Evolutionary conservation across 306 rosid genomes (phyloP).

Genomic region (Prinsepia uniflora): DNA sequence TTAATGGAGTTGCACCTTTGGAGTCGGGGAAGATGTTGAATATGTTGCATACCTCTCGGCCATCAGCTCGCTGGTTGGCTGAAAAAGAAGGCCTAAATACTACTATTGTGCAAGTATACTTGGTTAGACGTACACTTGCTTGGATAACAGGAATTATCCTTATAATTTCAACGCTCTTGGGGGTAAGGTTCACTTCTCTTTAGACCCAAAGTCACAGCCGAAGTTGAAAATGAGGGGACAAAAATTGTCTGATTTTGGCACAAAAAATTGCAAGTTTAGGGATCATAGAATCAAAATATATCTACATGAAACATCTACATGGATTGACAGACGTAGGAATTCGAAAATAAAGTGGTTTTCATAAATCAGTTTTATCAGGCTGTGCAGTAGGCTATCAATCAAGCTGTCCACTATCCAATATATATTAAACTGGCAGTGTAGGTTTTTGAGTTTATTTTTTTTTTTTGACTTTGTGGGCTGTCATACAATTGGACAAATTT

Average conservation of each 20-base stretch:
- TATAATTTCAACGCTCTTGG: constrained; percentile 72
- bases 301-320: neutral
- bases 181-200: constrained; percentile 50
- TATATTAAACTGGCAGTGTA: neutral
- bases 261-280: neutral
- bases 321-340: neutral
- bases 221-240: no score
- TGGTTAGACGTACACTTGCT: constrained; percentile 80
- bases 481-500: neutral
- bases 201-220: neutral
- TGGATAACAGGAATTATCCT: constrained; percentile 86
- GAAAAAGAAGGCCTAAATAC: constrained; percentile 39
- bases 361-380: neutral
- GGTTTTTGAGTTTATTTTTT: neutral
- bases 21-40: constrained; percentile 51
- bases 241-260: neutral
- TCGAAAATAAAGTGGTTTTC: neutral
- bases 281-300: neutral
- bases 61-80: constrained; percentile 56
- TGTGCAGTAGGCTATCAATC: neutral
- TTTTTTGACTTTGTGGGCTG: neutral
- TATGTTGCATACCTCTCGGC: constrained; percentile 46
- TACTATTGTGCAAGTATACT: constrained; percentile 33
- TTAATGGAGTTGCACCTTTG: constrained; percentile 32
- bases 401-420: neutral